Conservation (phyloP, 164 flowering plant genomes). For the Aristolochia californica region DNA sequence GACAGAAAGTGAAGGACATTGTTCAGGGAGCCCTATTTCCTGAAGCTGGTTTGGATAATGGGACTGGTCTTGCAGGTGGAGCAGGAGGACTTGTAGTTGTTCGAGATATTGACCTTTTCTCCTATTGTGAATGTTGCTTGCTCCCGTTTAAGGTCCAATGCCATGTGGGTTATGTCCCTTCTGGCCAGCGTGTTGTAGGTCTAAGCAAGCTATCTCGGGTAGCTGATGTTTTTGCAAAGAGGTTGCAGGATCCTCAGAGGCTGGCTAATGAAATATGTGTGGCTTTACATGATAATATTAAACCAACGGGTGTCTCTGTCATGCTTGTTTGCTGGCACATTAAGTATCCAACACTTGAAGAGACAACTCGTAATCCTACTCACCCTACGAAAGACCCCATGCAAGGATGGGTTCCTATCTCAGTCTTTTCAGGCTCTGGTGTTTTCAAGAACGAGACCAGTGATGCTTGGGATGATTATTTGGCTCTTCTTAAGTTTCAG, state of each 20-base stretch:
- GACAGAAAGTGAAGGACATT: slow-evolving; percentile 60
- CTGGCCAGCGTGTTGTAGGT: slow-evolving; percentile 74
- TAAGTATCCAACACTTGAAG: slow-evolving; percentile 36
- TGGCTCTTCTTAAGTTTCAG: slow-evolving; percentile 50
- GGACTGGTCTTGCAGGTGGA: slow-evolving; percentile 79
- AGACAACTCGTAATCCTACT: slow-evolving; percentile 21
- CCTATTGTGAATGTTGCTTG: slow-evolving; percentile 88
- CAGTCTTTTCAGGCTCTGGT: slow-evolving; percentile 65
- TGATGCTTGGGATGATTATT: slow-evolving; percentile 64
- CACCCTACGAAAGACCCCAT: slow-evolving; percentile 15
- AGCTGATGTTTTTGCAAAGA: slow-evolving; percentile 77
- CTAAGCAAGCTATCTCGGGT: slow-evolving; percentile 90
- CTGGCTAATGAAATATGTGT: slow-evolving; percentile 70
- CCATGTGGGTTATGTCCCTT: slow-evolving; percentile 93
- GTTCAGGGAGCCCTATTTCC: slow-evolving; percentile 84
- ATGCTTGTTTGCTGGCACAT: slow-evolving; percentile 75
- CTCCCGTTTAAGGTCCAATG: slow-evolving; percentile 89
- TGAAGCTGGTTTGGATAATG: slow-evolving; percentile 71
- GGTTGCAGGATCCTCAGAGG: slow-evolving; percentile 85
- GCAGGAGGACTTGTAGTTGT: slow-evolving; percentile 85
- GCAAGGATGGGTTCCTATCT: slow-evolving; percentile 38
- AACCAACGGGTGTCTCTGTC: slow-evolving; percentile 80
- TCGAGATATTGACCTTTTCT: slow-evolving; percentile 78
- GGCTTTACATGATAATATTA: slow-evolving; percentile 62
- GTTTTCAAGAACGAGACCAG: slow-evolving; percentile 49